A percentile compares a stretch with the other conserved stretches of the same genome.
Evolutionary conservation across 2,329 filamentous ascomycete genomes (phyloP).

Genomic region (Venturia nashicola): DNA sequence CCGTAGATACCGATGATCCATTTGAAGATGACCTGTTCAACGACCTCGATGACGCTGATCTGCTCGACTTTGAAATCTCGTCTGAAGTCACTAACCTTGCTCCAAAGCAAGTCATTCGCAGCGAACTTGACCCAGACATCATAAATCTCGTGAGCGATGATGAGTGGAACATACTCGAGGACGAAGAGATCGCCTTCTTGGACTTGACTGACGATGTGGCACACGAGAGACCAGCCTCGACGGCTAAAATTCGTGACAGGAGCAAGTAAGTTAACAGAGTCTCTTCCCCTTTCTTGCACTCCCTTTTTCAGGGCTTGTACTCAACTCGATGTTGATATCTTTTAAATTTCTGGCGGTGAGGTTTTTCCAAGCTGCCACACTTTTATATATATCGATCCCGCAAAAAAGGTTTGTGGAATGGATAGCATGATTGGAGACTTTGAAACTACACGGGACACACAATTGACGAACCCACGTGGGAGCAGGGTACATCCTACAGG

Average conservation of each 20-base stretch:
- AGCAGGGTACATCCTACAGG: background rate
- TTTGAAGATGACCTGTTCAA: background rate
- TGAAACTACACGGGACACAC: too few relatives aligned
- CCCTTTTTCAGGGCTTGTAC: too few relatives aligned
- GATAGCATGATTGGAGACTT: too few relatives aligned
- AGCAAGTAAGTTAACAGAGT: too few relatives aligned
- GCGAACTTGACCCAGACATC: background rate
- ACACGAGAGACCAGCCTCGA: background rate
- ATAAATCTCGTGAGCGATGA: background rate
- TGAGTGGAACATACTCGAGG: background rate
- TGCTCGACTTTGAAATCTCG: background rate
- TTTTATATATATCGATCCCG: too few relatives aligned
- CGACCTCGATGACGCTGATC: background rate
- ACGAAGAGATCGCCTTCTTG: background rate
- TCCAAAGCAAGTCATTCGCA: background rate
- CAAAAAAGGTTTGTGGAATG: too few relatives aligned
- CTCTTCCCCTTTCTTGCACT: too few relatives aligned
- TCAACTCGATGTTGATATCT: too few relatives aligned
- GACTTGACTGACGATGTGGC: background rate
- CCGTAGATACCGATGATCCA: background rate
- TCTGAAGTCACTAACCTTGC: too few relatives aligned
- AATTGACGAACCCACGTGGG: too few relatives aligned
- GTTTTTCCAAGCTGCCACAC: too few relatives aligned
- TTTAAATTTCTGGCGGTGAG: too few relatives aligned
- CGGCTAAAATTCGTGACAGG: background rate